A percentile compares a stretch with the other conserved stretches of the same genome.
Conservation (phyloP, 1,284 basidiomycete species). For the Austropuccinia psidii region DNA sequence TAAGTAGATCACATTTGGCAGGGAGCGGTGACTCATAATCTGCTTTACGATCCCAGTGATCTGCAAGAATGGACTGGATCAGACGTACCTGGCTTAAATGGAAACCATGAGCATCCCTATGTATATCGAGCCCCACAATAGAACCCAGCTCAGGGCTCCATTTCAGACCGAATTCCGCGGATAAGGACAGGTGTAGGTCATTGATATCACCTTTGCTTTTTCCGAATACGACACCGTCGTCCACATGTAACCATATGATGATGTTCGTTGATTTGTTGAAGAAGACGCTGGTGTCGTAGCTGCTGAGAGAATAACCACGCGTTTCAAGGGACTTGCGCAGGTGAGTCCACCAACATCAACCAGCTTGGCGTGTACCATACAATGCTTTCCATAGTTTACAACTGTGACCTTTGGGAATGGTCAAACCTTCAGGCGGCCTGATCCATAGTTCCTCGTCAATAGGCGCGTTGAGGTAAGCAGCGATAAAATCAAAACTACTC, state of each 20-base stretch:
- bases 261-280: not conserved
- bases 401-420: not conserved
- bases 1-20: not conserved
- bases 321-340: not conserved
- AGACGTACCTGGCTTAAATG: not conserved
- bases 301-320: not conserved
- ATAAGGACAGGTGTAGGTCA: not conserved
- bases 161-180: not conserved
- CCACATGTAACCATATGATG: not conserved
- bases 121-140: not conserved
- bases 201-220: not conserved
- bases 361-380: not conserved
- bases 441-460: conserved; percentile 22
- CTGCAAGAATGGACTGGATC: not conserved
- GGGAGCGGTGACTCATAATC: not conserved
- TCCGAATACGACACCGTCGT: conserved; percentile 3
- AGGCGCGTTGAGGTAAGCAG: not conserved
- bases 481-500: conserved; percentile 7
- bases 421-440: not conserved
- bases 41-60: not conserved
- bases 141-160: not conserved
- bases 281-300: not conserved
- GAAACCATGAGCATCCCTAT: not conserved
- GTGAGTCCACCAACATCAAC: conserved; percentile 6
- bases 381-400: not conserved